phyloP scores from a whole-genome alignment of 1,284 basidiomycete species.

The Melampsora americana region DNA sequence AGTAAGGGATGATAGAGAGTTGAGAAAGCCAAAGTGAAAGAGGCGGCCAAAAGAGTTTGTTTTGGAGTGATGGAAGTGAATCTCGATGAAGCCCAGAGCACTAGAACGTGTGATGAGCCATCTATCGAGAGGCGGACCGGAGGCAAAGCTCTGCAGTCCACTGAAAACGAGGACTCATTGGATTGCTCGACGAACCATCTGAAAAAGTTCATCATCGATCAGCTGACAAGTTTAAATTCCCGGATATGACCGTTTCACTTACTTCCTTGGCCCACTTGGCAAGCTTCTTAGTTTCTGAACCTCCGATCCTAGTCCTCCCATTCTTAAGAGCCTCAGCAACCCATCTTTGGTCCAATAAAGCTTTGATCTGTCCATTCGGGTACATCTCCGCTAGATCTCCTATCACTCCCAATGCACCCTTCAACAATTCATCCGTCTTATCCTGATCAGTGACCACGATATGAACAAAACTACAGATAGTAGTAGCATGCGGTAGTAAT shows the following conservation, averaged over 20 bases:
- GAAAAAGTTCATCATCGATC: background rate
- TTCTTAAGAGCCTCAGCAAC: slow-evolving; percentile 70
- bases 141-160: too few species aligned
- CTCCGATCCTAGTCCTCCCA: slow-evolving; percentile 58
- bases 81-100: too few species aligned
- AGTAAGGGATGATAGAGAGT: too few species aligned
- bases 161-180: slow-evolving; percentile 2
- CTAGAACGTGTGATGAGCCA: too few species aligned
- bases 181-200: slow-evolving; percentile 44
- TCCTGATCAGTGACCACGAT: slow-evolving; percentile 78
- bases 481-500: slow-evolving; percentile 70
- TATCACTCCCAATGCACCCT: slow-evolving; percentile 74
- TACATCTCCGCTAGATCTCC: slow-evolving; percentile 90
- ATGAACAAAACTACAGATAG: slow-evolving; percentile 77
- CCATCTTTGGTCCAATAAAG: slow-evolving; percentile 74
- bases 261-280: slow-evolving; percentile 62
- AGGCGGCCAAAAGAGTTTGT: too few species aligned
- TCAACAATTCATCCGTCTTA: slow-evolving; percentile 72
- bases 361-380: slow-evolving; percentile 74
- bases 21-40: too few species aligned
- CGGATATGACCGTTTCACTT: slow-evolving; percentile 45
- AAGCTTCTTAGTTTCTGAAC: slow-evolving; percentile 58
- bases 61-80: too few species aligned
- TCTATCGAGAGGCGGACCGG: too few species aligned
- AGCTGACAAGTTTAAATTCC: background rate